A percentile compares a stretch with the other conserved stretches of the same genome.
phyloP scores from a whole-genome alignment of 495 filamentous ascomycete species.

The Daldinia concentrica region DNA sequence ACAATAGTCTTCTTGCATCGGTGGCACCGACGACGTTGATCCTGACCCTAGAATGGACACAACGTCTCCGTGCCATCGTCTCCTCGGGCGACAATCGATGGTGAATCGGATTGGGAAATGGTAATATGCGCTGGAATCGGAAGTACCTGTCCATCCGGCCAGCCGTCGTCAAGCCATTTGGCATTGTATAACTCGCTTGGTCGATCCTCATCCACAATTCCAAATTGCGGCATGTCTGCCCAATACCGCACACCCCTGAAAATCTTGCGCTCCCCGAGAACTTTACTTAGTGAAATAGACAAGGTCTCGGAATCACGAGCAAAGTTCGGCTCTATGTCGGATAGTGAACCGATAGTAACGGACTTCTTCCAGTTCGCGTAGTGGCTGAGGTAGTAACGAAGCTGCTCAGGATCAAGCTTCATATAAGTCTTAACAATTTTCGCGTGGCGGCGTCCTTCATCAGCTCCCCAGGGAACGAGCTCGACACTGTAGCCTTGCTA shows the following conservation, averaged over 20 bases:
- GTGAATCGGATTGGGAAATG: background rate
- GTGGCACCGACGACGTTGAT: background rate
- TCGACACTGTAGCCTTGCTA: constrained; percentile 33
- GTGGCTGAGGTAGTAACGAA: constrained; percentile 47
- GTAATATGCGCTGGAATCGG: background rate
- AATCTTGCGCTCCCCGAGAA: constrained; percentile 33
- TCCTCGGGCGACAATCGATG: background rate
- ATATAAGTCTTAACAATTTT: constrained; percentile 49
- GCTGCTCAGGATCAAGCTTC: constrained; percentile 50
- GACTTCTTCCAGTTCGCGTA: constrained; percentile 45
- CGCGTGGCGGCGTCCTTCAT: constrained; percentile 43
- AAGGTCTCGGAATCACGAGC: constrained; percentile 38
- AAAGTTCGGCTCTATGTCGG: constrained; percentile 34
- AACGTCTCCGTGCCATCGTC: constrained; percentile 15
- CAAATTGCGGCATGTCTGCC: constrained; percentile 20
- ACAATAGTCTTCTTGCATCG: background rate
- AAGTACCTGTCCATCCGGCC: constrained; percentile 16
- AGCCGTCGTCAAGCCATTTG: constrained; percentile 14
- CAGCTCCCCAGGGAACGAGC: constrained; percentile 51
- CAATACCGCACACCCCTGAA: background rate
- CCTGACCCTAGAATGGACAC: constrained; percentile 4
- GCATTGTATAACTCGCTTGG: background rate
- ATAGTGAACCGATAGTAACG: constrained; percentile 37
- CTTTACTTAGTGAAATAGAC: constrained; percentile 29
- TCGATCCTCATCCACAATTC: constrained; percentile 38